These are phyloP conservation scores for Hamigera avellanea DNA, from an alignment of 495 filamentous ascomycete genomes.

Conservation along the genomic window DNA sequence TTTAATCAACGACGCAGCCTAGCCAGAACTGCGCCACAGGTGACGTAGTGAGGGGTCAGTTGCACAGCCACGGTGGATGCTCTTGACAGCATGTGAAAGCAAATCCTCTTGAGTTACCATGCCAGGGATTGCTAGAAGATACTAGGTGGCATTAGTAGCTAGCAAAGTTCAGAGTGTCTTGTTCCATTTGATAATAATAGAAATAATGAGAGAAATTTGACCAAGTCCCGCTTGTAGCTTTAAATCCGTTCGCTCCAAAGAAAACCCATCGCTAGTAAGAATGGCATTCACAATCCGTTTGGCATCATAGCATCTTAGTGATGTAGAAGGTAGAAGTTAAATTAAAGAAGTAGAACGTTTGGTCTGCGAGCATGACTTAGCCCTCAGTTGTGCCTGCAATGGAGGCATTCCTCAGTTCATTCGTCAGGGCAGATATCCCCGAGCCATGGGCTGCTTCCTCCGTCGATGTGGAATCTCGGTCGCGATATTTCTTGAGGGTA, in stretches of 20 bases:
- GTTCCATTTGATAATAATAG: too few relatives aligned
- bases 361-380: not conserved
- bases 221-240: too few relatives aligned
- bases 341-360: not conserved
- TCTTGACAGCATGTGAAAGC: not conserved
- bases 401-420: slow-evolving; percentile 4
- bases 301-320: too few relatives aligned
- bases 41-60: slow-evolving; percentile 19
- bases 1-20: not conserved
- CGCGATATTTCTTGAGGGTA: slow-evolving; percentile 17
- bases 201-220: too few relatives aligned
- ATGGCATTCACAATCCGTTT: too few relatives aligned
- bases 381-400: slow-evolving; percentile 1
- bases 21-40: slow-evolving; percentile 23
- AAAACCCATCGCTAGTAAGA: too few relatives aligned
- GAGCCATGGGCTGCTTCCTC: not conserved
- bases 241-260: too few relatives aligned
- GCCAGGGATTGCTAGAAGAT: too few relatives aligned
- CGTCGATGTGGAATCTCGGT: slow-evolving; percentile 2
- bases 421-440: not conserved
- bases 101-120: too few relatives aligned
- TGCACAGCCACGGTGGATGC: slow-evolving; percentile 14
- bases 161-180: too few relatives aligned
- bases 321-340: not conserved
- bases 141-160: too few relatives aligned